Evolutionary conservation across 208 protist species (phyloP), one percentile per base, ranked within the genome.

Genomic region (Sergeia podlipaevii): DNA sequence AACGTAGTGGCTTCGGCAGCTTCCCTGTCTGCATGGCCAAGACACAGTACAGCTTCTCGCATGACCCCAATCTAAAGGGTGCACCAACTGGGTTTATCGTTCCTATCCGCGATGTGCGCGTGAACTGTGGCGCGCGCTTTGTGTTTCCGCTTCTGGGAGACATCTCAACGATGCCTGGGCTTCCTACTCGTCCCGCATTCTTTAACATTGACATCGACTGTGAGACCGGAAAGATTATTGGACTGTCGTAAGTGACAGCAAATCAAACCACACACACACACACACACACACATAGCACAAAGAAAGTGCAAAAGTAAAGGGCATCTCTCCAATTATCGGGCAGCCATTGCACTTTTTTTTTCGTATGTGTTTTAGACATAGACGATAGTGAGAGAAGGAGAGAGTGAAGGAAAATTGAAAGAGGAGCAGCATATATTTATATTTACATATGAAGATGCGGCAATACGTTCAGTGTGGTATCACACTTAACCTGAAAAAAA

Each of bases 1-100:
- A 93, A 53, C 54, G 20, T 44, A 61, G 64, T 21, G 85, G 88
- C 34, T 97, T 90, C 65, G 94, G 88, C 10, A 42, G 59, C 47
- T 93, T 91, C 48, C 86, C 89, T 17, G 90, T 99, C 33, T 99
- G 98, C 70, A 98, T 99, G 89, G 96, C 97, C 20, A 99, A 99
- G 81, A 99, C 98, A 23, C 97, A 98, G 66, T 93, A 98, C 60
- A 97, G 89, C 24, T 89, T 99, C 36, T 97, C 89, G 15, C 76
- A 93, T 70, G 82, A 98, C 54, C 77, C 93, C 34, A 72, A 84
- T 24, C 67, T 95, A 21, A 91, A 95, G 39, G 95, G 95, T 10
- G 91, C 79, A 3, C 96, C 96, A 15, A 89, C 64, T 15, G 92
- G 83, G 48, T 95, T 96, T 39, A 84, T 50, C 10, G 71, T 99